Evolutionary conservation across 2,329 filamentous ascomycete genomes (phyloP), one percentile per base, ranked within the genome.

Genomic region (Arthrocladium fulminans): DNA sequence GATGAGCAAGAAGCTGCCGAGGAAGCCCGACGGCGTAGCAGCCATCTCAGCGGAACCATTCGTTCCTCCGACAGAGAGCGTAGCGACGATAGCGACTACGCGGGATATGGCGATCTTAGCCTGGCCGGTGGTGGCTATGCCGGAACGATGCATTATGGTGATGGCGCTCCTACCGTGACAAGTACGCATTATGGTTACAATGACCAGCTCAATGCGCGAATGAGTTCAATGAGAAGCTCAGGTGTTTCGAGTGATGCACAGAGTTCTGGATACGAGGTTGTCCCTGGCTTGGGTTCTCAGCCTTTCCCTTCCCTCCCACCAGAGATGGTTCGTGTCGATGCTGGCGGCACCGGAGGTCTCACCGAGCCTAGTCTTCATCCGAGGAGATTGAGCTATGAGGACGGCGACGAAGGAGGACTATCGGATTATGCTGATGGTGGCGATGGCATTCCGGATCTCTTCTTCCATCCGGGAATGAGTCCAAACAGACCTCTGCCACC

Each of bases 331-430:
- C 78, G 85, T 47, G 84, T 95, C 44, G 90, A 97, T 65, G 88
- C 87, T 40, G 85, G 80, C 43, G 89, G 86, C 6, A 96, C 88
- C n/a, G 92, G 90, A 34, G 92, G 92, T 1, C 68, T 96, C 23
- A 81, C 88, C 53, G 79, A 86, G 50, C 88, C 89, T 2, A 80
- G 74, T 43, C 74, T 73, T 5, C 77, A 69, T 52, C 65, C 64
- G 37, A 70, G 88, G 55, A 79, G 88, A 51, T 73, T 88, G 59
- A 96, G 88, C 66, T 96, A 92, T 59, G 90, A 97, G 57, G 88
- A 95, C 62, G 90, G 87, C 1, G 92, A 96, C 57, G 92, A 97
- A 64, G 73, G 39, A 66, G 77, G 62, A 73, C 76, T 76, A 68
- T 49, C 73, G 67, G 54, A 83, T 70, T 58, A 77, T 68, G 59